Conservation (phyloP, 768 basidiomycete genomes). For the Agaricus sinodeliciosus region DNA sequence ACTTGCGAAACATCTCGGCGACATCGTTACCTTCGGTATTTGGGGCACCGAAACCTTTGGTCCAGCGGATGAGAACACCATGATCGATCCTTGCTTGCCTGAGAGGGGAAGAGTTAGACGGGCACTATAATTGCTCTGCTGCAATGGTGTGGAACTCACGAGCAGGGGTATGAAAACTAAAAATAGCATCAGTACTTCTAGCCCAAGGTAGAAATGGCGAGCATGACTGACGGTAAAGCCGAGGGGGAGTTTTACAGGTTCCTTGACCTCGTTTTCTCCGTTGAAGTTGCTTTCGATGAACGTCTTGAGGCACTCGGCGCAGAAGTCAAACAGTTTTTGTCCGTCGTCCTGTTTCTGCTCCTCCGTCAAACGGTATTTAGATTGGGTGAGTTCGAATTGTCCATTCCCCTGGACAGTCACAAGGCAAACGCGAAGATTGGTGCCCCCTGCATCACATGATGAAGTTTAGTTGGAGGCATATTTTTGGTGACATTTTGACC, state of each 20-base stretch:
- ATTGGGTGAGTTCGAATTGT: constrained; percentile 96
- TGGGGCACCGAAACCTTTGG: constrained; percentile 93
- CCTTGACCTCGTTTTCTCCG: constrained; percentile 38
- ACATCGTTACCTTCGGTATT: constrained; percentile 93
- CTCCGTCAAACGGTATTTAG: constrained; percentile 94
- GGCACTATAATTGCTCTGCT: neutral
- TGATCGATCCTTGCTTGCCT: constrained; percentile 95
- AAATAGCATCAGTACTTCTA: constrained; percentile 7
- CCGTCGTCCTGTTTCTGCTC: constrained; percentile 99
- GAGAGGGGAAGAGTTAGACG: neutral
- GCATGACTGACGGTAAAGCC: constrained; percentile 82
- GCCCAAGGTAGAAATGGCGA: constrained; percentile 1
- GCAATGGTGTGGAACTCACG: constrained; percentile 41
- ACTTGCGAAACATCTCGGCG: constrained; percentile 85
- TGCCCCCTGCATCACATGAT: constrained; percentile 55
- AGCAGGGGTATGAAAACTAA: constrained; percentile 93
- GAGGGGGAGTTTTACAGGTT: constrained; percentile 63
- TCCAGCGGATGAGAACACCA: constrained; percentile 94
- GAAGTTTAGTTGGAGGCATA: constrained; percentile 1
- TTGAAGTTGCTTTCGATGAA: constrained; percentile 76
- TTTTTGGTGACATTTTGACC: constrained; percentile 10
- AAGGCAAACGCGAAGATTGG: constrained; percentile 97
- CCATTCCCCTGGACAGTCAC: constrained; percentile 89
- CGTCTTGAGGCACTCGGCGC: constrained; percentile 85
- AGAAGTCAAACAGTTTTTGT: constrained; percentile 93